Evolutionary conservation across 2,329 filamentous ascomycete species (phyloP).

Genomic region (Dothiorella sarmentorum): DNA sequence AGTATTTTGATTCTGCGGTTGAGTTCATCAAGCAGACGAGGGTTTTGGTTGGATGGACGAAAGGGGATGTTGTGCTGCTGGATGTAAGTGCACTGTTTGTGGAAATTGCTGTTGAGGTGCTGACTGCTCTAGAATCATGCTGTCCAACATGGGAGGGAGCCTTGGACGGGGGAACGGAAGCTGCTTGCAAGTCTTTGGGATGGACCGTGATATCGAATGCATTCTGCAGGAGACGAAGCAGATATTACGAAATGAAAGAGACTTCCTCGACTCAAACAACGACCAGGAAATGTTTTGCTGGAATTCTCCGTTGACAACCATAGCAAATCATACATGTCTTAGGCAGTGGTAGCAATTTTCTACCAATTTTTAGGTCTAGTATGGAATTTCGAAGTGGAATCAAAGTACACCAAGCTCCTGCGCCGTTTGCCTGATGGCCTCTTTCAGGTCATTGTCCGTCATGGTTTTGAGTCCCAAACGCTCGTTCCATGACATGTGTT

Average conservation of each 20-base stretch:
- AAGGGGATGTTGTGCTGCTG: slow-evolving; percentile 18
- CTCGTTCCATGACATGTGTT: background rate
- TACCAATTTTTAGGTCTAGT: too few relatives aligned
- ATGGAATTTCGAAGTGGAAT: too few relatives aligned
- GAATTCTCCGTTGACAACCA: too few relatives aligned
- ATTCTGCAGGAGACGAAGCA: background rate
- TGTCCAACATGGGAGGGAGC: slow-evolving; percentile 20
- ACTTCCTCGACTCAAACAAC: too few relatives aligned
- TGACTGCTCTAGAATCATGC: slow-evolving; percentile 8
- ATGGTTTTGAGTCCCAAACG: background rate
- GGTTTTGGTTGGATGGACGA: slow-evolving; percentile 14
- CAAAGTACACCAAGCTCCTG: background rate
- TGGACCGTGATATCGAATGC: background rate
- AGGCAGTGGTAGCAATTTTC: too few relatives aligned
- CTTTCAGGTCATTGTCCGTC: background rate
- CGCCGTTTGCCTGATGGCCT: background rate
- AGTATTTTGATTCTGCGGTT: slow-evolving; percentile 16
- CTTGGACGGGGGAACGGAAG: slow-evolving; percentile 17
- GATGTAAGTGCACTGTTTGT: background rate
- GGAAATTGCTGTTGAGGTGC: too few relatives aligned
- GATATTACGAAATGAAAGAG: too few relatives aligned
- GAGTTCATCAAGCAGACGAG: slow-evolving; percentile 16
- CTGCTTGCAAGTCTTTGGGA: slow-evolving; percentile 20
- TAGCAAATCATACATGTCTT: too few relatives aligned
- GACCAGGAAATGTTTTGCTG: too few relatives aligned